Evolutionary conservation across 345 rosid species (phyloP).

Genomic region (Corymbia maculata): DNA sequence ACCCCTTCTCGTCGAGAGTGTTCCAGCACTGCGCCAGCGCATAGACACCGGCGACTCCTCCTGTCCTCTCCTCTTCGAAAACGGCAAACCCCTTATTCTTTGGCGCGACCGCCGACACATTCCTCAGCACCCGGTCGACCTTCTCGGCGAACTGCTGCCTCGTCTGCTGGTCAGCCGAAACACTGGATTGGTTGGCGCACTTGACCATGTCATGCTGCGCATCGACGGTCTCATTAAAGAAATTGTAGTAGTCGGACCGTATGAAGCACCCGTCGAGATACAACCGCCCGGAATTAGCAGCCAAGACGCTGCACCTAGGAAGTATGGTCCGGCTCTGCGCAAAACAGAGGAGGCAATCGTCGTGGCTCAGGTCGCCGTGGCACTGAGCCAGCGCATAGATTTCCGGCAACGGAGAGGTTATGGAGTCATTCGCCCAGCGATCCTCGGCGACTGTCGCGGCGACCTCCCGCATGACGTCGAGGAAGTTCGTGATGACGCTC

Average conservation of each 20-base stretch:
- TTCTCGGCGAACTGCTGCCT: background rate
- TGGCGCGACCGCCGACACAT: background rate
- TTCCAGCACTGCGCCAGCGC: slow-evolving; percentile 26
- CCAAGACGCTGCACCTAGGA: slow-evolving; percentile 36
- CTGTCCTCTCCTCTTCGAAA: background rate
- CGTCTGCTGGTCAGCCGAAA: background rate
- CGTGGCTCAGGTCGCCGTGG: slow-evolving; percentile 45
- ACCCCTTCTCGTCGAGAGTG: slow-evolving; percentile 2
- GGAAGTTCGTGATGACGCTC: slow-evolving; percentile 26
- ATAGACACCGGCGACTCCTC: slow-evolving; percentile 2
- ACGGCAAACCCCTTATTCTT: background rate
- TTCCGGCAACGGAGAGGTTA: slow-evolving; percentile 1
- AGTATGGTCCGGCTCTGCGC: slow-evolving; percentile 40
- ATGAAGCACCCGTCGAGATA: slow-evolving; percentile 64
- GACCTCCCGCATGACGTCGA: slow-evolving; percentile 29
- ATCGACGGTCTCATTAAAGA: slow-evolving; percentile 32
- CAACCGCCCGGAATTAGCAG: slow-evolving; percentile 32
- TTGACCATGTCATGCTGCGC: slow-evolving; percentile 10
- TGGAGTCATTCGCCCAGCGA: slow-evolving; percentile 25
- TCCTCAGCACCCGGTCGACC: background rate
- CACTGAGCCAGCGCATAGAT: slow-evolving; percentile 46
- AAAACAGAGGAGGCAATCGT: slow-evolving; percentile 58
- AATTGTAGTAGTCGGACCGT: slow-evolving; percentile 43
- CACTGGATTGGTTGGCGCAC: slow-evolving; percentile 6
- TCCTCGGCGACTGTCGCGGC: slow-evolving; percentile 2